Evolutionary conservation across 1,139 yeast genomes (phyloP).

Genomic region (Yamadazyma atmosphaerica): DNA sequence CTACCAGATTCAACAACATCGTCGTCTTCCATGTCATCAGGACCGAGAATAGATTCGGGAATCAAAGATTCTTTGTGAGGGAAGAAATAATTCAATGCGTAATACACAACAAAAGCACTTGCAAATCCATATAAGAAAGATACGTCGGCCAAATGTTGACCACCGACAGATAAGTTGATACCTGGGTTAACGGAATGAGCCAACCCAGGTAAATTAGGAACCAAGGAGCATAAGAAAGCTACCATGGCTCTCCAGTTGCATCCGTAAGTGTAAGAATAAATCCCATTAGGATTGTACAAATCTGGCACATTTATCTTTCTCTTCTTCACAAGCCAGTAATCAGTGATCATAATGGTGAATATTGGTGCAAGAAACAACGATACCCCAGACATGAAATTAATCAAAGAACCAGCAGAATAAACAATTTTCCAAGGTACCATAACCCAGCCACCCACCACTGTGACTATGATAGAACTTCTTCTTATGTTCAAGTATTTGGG

Average conservation of each 20-base stretch:
- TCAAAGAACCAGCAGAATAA: constrained; percentile 15
- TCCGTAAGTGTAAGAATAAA: constrained; percentile 14
- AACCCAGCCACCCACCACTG: constrained; percentile 33
- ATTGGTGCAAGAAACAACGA: constrained; percentile 16
- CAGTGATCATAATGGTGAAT: constrained; percentile 17
- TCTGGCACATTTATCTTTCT: constrained; percentile 14
- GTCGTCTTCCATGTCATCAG: constrained; percentile 4
- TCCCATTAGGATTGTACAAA: constrained; percentile 15
- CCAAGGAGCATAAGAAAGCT: constrained; percentile 14
- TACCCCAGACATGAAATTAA: constrained; percentile 16
- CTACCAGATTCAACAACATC: neutral
- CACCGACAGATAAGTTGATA: constrained; percentile 12
- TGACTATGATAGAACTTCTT: constrained; percentile 49
- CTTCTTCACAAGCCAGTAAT: constrained; percentile 16
- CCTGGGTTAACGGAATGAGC: constrained; percentile 15
- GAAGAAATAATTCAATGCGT: constrained; percentile 10
- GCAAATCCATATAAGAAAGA: constrained; percentile 14
- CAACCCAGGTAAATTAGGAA: constrained; percentile 17
- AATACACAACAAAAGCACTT: constrained; percentile 14
- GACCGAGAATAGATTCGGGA: constrained; percentile 9
- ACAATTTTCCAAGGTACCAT: constrained; percentile 35
- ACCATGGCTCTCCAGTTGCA: constrained; percentile 17
- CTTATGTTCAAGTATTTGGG: constrained; percentile 52
- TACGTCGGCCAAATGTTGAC: constrained; percentile 12
- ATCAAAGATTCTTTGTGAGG: constrained; percentile 13